phyloP scores from a whole-genome alignment of 2,329 filamentous ascomycete genomes.

The Cytospora paraplurivora region DNA sequence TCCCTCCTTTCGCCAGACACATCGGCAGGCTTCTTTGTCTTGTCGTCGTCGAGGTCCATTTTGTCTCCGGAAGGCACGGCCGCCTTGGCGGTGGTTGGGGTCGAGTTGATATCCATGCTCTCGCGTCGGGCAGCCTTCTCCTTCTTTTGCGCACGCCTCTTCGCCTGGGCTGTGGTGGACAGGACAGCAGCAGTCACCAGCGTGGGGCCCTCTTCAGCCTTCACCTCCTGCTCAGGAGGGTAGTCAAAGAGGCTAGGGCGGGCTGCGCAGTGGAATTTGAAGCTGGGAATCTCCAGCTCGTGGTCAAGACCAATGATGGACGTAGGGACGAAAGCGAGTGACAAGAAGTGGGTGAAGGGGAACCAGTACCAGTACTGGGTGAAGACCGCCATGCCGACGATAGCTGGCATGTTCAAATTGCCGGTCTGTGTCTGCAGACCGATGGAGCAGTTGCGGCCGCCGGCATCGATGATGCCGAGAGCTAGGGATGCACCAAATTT shows the following conservation, averaged over 20 bases:
- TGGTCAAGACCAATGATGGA: conserved; percentile 94
- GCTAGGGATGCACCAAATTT: conserved; percentile 96
- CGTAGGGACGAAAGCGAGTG: conserved; percentile 93
- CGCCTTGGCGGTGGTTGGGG: conserved; percentile 71
- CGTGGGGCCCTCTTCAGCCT: conserved; percentile 89
- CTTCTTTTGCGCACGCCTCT: conserved; percentile 90
- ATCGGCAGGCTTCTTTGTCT: conserved; percentile 49
- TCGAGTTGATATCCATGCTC: conserved; percentile 92
- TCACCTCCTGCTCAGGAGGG: conserved; percentile 93
- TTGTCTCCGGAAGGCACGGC: conserved; percentile 64
- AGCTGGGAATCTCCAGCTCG: conserved; percentile 87
- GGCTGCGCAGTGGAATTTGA: conserved; percentile 95
- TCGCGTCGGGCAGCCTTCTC: conserved; percentile 86
- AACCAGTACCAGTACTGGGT: conserved; percentile 99
- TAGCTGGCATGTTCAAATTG: conserved; percentile 97
- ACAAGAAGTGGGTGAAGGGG: conserved; percentile 96
- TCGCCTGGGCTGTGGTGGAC: conserved; percentile 95
- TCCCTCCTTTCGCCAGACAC: conserved; percentile 65
- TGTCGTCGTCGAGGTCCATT: conserved; percentile 82
- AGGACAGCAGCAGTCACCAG: conserved; percentile 94
- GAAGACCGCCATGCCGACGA: conserved; percentile 97
- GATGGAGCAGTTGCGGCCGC: conserved; percentile 97
- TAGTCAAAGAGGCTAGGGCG: conserved; percentile 97
- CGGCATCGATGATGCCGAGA: conserved; percentile 95
- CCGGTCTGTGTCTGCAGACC: conserved; percentile 96